A percentile compares a stretch with the other conserved stretches of the same genome.
Conservation (phyloP, 495 filamentous ascomycete genomes). For the Lineolata rhizophorae region DNA sequence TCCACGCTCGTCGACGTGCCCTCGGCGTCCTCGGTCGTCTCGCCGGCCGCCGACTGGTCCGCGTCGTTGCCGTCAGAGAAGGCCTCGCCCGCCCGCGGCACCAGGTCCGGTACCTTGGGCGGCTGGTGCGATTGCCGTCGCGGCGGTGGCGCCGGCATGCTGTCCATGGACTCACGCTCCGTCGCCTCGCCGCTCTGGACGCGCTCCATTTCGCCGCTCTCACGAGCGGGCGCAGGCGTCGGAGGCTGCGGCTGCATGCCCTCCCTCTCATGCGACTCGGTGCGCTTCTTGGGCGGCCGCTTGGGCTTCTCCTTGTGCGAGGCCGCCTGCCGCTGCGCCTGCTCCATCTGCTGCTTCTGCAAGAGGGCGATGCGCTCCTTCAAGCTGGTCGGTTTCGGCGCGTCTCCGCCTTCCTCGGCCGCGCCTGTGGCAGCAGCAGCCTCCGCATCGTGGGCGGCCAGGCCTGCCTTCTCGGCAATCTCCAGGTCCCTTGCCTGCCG, state of each 20-base stretch:
- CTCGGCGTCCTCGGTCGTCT: slow-evolving; percentile 60
- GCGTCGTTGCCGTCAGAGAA: slow-evolving; percentile 65
- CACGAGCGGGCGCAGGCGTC: slow-evolving; percentile 1
- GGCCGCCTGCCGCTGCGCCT: slow-evolving; percentile 55
- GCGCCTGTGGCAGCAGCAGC: too few relatives aligned
- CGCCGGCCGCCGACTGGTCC: slow-evolving; percentile 70
- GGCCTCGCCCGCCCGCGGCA: slow-evolving; percentile 25
- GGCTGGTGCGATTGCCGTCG: slow-evolving; percentile 18
- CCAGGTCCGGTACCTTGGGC: slow-evolving; percentile 30
- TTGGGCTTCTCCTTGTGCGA: slow-evolving; percentile 74
- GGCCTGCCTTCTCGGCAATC: slow-evolving; percentile 34
- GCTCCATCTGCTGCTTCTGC: slow-evolving; percentile 83
- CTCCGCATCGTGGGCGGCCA: slow-evolving; percentile 20
- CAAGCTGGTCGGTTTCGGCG: slow-evolving; percentile 73
- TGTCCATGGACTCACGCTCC: slow-evolving; percentile 13
- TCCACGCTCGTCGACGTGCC: slow-evolving; percentile 54
- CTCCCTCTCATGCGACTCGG: slow-evolving; percentile 26
- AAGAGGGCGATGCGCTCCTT: slow-evolving; percentile 88
- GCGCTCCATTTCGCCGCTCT: slow-evolving; percentile 9
- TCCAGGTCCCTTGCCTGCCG: slow-evolving; percentile 28
- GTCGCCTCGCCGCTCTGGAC: slow-evolving; percentile 9
- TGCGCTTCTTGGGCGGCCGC: slow-evolving; percentile 53
- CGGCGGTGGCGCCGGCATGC: slow-evolving; percentile 22
- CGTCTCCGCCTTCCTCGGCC: slow-evolving; percentile 41
- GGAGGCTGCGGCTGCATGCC: slow-evolving; percentile 4